Percentiles rank a stretch among this genome's conserved stretches.
Evolutionary conservation across 352 stramenopile genomes (phyloP).

Genomic region (Phytophthora boehmeriae): DNA sequence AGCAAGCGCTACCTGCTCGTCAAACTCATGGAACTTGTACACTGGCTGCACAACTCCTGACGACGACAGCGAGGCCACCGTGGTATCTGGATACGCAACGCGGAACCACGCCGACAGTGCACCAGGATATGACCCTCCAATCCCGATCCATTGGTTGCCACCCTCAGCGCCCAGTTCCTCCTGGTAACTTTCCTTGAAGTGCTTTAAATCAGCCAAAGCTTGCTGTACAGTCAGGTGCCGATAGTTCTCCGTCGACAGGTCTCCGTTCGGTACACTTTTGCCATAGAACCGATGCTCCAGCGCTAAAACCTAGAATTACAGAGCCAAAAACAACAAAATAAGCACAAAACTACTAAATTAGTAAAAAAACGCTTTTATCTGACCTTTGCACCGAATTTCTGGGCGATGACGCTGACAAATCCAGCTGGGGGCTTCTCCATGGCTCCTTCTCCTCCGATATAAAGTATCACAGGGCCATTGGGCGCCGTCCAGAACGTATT

Average conservation of each 20-base stretch:
- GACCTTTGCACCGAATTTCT: conserved; percentile 81
- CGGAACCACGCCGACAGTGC: conserved; percentile 84
- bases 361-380: background rate
- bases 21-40: conserved; percentile 84
- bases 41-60: conserved; percentile 84
- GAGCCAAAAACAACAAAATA: background rate
- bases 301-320: conserved; percentile 58
- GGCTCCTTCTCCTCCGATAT: conserved; percentile 84
- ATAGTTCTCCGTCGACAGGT: conserved; percentile 79
- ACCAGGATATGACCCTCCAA: conserved; percentile 87
- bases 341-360: conserved; percentile 4
- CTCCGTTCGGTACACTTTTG: conserved; percentile 78
- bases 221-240: conserved; percentile 84
- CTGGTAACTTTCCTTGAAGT: conserved; percentile 82
- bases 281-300: conserved; percentile 91
- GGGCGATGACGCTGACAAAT: conserved; percentile 73
- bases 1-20: conserved; percentile 75
- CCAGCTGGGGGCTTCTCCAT: conserved; percentile 62
- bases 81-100: conserved; percentile 80
- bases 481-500: conserved; percentile 61
- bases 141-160: conserved; percentile 70
- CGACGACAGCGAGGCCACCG: conserved; percentile 70
- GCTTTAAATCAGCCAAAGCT: conserved; percentile 84
- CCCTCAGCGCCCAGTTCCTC: conserved; percentile 21
- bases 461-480: conserved; percentile 77